phyloP scores from a whole-genome alignment of 176 grass and related monocot species.

The Cenchrus fungigraminus region DNA sequence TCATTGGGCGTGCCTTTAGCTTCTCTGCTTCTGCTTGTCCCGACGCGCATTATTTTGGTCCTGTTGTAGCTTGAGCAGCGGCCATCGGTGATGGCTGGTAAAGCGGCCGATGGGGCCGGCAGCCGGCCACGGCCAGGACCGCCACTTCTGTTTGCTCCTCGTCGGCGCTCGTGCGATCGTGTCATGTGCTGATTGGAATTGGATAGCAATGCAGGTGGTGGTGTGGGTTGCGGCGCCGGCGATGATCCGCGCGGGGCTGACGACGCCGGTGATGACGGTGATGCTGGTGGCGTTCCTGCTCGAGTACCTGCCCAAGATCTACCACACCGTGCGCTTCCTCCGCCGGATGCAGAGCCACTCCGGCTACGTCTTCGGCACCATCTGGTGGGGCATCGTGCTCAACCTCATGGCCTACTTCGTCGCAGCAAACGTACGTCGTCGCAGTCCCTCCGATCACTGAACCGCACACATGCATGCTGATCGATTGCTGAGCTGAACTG shows the following conservation, averaged over 20 bases:
- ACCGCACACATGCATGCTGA: not conserved
- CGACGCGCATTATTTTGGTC: not conserved
- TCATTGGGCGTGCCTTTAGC: not conserved
- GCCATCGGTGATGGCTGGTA: too few species aligned
- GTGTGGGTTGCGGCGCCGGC: constrained; percentile 80
- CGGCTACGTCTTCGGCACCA: constrained; percentile 77
- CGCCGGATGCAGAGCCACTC: constrained; percentile 72
- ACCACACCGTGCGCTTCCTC: constrained; percentile 72
- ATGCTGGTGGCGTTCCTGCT: constrained; percentile 72
- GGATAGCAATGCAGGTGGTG: constrained; percentile 44
- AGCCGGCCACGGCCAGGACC: too few species aligned
- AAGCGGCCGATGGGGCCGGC: too few species aligned
- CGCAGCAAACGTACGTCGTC: constrained; percentile 64
- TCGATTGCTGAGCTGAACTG: not conserved
- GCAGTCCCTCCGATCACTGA: not conserved
- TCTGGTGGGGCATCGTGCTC: constrained; percentile 89
- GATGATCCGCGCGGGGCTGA: constrained; percentile 64
- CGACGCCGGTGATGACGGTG: constrained; percentile 76
- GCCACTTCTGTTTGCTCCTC: too few species aligned
- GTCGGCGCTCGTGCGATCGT: too few species aligned
- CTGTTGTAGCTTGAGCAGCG: not conserved
- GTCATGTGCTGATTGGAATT: not conserved
- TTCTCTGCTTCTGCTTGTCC: constrained; percentile 22
- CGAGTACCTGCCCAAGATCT: constrained; percentile 90
- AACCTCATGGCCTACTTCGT: constrained; percentile 98